These are phyloP conservation scores for Lipomyces spencermartinsiae DNA, from an alignment of 805 yeast species.

Conservation along the genomic window DNA sequence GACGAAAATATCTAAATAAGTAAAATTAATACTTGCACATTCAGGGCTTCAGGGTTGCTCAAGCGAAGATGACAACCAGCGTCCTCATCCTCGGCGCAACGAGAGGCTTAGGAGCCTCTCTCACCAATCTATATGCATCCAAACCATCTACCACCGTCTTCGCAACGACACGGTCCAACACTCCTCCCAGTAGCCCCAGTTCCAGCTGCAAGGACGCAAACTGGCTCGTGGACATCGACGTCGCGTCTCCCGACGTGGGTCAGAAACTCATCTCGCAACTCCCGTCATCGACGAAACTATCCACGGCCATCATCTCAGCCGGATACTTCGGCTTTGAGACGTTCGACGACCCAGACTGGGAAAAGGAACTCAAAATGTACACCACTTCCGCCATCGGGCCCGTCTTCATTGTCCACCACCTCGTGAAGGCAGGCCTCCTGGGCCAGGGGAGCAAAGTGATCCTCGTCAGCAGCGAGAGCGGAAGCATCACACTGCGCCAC, in stretches of 20 bases:
- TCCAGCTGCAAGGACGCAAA: neutral
- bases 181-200: neutral
- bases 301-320: neutral
- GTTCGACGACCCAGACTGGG: neutral
- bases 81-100: neutral
- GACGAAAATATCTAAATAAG: neutral
- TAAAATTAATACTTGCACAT: neutral
- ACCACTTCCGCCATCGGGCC: constrained; percentile 1
- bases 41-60: neutral
- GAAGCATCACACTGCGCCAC: neutral
- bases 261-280: constrained; percentile 1
- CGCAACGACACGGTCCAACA: neutral
- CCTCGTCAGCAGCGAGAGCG: neutral
- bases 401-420: neutral
- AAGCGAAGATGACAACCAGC: neutral
- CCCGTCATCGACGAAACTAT: constrained; percentile 2
- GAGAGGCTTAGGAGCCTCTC: neutral
- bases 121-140: neutral
- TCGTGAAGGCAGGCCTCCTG: neutral
- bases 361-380: constrained; percentile 3
- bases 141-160: constrained; percentile 2
- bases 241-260: neutral
- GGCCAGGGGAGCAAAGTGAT: neutral
- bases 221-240: neutral
- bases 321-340: constrained; percentile 1